These are phyloP conservation scores for Scenedesmus sp. DNA, from an alignment of 163 green algal genomes.

Conservation along the genomic window DNA sequence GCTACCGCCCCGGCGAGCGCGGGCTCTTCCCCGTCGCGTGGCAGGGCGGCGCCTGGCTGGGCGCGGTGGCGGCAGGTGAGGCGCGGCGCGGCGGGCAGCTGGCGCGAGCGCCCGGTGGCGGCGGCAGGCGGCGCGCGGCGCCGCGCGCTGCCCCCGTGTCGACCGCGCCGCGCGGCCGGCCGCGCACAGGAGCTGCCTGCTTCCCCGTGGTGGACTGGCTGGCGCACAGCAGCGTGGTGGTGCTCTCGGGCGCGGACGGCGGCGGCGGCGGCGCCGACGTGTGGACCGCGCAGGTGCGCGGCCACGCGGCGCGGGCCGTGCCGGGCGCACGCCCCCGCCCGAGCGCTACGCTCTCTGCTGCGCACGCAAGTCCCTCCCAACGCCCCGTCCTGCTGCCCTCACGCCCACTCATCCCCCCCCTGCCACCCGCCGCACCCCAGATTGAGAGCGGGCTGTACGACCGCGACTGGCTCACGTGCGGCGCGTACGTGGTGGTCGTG, in stretches of 20 bases:
- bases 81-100: conserved; percentile 61
- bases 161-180: too few species aligned
- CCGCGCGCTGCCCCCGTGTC: too few species aligned
- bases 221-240: conserved; percentile 51
- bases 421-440: conserved; percentile 44
- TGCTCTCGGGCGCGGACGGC: conserved; percentile 5
- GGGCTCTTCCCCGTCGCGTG: conserved; percentile 71
- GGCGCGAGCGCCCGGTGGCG: conserved; percentile 52
- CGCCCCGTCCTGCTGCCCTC: too few species aligned
- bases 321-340: too few species aligned
- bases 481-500: conserved; percentile 87
- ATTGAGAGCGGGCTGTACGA: conserved; percentile 66
- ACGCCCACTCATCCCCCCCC: too few species aligned
- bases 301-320: too few species aligned
- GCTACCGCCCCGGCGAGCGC: conserved; percentile 59
- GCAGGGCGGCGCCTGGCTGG: conserved; percentile 17
- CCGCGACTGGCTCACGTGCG: conserved; percentile 66
- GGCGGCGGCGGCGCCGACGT: background rate
- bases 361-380: too few species aligned
- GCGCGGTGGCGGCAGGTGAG: conserved; percentile 42
- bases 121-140: too few species aligned
- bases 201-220: conserved; percentile 88
- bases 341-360: too few species aligned
- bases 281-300: conserved; percentile 16
- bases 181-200: conserved; percentile 4